Conservation (phyloP, 2,329 filamentous ascomycete genomes). For the Clarireedia homoeocarpa region DNA sequence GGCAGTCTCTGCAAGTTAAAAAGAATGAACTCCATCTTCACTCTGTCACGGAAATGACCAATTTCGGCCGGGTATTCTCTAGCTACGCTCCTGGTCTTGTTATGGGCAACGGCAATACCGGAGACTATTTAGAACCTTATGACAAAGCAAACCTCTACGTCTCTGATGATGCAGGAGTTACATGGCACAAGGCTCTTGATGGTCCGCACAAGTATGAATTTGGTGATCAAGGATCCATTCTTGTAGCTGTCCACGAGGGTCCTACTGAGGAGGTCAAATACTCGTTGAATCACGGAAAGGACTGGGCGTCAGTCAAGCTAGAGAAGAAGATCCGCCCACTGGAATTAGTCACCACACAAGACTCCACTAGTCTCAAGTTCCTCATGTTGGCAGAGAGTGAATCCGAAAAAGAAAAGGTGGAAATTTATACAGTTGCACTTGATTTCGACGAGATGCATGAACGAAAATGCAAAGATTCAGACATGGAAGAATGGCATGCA, state of each 20-base stretch:
- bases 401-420: slow-evolving; percentile 38
- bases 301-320: slow-evolving; percentile 68
- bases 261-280: slow-evolving; percentile 58
- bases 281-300: slow-evolving; percentile 82
- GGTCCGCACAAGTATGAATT: slow-evolving; percentile 95
- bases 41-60: slow-evolving; percentile 78
- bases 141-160: slow-evolving; percentile 73
- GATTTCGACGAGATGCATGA: slow-evolving; percentile 80
- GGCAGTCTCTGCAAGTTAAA: slow-evolving; percentile 61
- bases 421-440: slow-evolving; percentile 63
- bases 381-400: slow-evolving; percentile 63
- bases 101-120: slow-evolving; percentile 90
- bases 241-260: slow-evolving; percentile 71
- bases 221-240: slow-evolving; percentile 82
- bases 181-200: slow-evolving; percentile 67
- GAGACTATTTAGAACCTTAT: slow-evolving; percentile 63
- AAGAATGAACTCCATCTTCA: slow-evolving; percentile 72
- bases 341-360: slow-evolving; percentile 78
- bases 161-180: slow-evolving; percentile 83
- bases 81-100: slow-evolving; percentile 88
- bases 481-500: slow-evolving; percentile 86
- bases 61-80: slow-evolving; percentile 82
- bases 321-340: slow-evolving; percentile 62
- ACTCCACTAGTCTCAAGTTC: slow-evolving; percentile 91
- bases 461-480: slow-evolving; percentile 70